Evolutionary conservation across 257 asterid genomes (phyloP), one percentile per base, ranked within the genome.

Genomic region (Orobanche coerulescens): DNA sequence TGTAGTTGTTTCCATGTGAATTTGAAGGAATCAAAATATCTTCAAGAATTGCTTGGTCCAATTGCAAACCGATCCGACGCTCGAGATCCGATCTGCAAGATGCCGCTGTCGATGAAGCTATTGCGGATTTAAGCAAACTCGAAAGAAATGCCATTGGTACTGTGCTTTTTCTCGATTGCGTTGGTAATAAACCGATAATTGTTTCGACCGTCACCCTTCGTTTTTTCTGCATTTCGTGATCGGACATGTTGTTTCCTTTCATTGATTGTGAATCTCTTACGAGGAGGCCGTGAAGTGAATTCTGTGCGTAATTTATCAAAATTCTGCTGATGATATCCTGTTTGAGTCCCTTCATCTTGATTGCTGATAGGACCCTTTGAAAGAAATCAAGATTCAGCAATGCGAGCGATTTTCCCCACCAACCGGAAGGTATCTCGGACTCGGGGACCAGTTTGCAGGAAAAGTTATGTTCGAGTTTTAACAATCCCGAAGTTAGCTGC

Each of bases 71-170:
- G 0, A 92, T 88, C 71, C 96, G 69, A 42, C 95, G 73, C 83
- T 92, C 98, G 5, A 92, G 86, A 80, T 92, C 93, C 12, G 94
- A 79, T 58, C 88, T 73, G 73, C 98, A 92, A 18, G 87, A 81
- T 6, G 84, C 73, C n/a, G 94, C 82, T 0, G 93, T 84, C 1
- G 81, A 76, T 11, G 87, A 77, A 10, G 88, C 75, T 18, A 82
- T 74, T 12, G 96, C 82, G 26, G 95, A 79, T 70, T 85, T 88
- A 64, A 92, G 56, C 68, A 92, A 71, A 54, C 84, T 84, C 0
- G 98, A 92, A 16, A 92, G 94, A 57, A 92, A 92, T 0, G 86
- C 94, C 84, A 92, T 88, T 24, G 98, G 96, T 11, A 92, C 96
- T 0, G 75, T 58, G 46, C 94, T 82, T 75, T 88, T 92, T 63